These are phyloP conservation scores for Malassezia cuniculi DNA, from an alignment of 1,284 basidiomycete genomes.

Conservation along the genomic window DNA sequence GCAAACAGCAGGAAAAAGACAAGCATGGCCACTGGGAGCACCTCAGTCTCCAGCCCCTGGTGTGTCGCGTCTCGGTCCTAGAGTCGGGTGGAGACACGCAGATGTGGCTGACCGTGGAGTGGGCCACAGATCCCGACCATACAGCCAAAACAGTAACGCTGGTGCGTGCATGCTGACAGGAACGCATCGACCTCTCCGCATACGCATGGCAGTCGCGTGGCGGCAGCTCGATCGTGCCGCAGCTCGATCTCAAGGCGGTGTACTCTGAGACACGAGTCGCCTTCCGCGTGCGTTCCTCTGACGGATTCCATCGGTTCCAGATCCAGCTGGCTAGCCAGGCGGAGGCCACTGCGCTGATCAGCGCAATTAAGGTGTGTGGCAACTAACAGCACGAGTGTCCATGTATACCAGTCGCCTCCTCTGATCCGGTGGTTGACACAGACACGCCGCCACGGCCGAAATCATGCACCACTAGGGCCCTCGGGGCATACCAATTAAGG, in stretches of 20 bases:
- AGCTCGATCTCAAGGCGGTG: conserved; percentile 2
- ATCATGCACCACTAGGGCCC: no score
- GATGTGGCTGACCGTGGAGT: no score
- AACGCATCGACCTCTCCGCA: conserved; percentile 1
- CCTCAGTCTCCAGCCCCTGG: conserved; percentile 9
- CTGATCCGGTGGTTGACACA: no score
- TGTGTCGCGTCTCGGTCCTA: neutral
- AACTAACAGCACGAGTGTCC: conserved; percentile 5
- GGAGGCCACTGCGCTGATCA: conserved; percentile 2
- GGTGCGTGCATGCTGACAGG: neutral
- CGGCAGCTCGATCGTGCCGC: neutral
- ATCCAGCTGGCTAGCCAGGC: conserved; percentile 1
- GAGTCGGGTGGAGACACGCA: no score
- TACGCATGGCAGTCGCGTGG: neutral
- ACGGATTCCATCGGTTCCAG: conserved; percentile 6
- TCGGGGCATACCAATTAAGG: no score
- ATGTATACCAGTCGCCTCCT: conserved; percentile 6
- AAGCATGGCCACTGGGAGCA: conserved; percentile 10
- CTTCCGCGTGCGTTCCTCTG: conserved; percentile 2
- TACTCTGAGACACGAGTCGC: conserved; percentile 5
- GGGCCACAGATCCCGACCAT: no score
- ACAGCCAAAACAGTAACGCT: neutral
- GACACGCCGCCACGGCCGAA: no score
- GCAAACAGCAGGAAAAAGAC: no score
- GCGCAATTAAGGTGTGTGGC: conserved; percentile 1